Evolutionary conservation across 495 filamentous ascomycete species (phyloP), one percentile per base, ranked within the genome.

Genomic region (Penicillium desertorum): DNA sequence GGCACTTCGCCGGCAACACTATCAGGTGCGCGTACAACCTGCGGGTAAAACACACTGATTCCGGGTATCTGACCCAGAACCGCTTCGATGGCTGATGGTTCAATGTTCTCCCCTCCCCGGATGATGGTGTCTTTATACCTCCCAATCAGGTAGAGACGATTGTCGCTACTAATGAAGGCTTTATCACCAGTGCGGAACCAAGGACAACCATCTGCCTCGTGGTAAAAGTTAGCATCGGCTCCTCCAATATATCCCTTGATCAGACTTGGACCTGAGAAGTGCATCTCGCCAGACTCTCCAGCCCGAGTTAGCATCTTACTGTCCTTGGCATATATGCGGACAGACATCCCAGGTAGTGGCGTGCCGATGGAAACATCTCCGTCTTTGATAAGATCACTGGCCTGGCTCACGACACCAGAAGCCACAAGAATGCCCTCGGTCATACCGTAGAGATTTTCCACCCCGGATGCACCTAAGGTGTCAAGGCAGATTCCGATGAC

Each of bases 61-160:
- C 62, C 69, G 3, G 65, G 55, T 9, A 69, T 56, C 27, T 68
- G 53, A 36, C 63, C 56, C 64, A 67, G 19, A 47, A 63, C 39
- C 5, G 45, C 49, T 58, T 82, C 78, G 20, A 82, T 75, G 12
- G 62, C 67, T 3, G 64, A 55, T 1, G 76, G 75, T 1, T 67
- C 51, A 19, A 82, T 70, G 45, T 81, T 82, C 51, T 79, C 72
- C 6, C 77, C 77, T n/a, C 69, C 79, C 2, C 79, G 71, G 36
- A 80, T 76, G 52, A 82, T 78, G 32, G 75, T 60, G 52, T 81
- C 79, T 54, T 81, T 82, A 61, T 77, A 76, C 36, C 78, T 61
- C 3, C 79, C 77, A 43, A 74, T 43, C 11, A 82, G 64, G 10
- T 66, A 66, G 1, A 79, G 47, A 8, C 57, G 66, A 14, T 68